Base-by-base conservation (phyloP, 192 early-diverging fungal species). In the Funneliformis geosporum region DNA sequence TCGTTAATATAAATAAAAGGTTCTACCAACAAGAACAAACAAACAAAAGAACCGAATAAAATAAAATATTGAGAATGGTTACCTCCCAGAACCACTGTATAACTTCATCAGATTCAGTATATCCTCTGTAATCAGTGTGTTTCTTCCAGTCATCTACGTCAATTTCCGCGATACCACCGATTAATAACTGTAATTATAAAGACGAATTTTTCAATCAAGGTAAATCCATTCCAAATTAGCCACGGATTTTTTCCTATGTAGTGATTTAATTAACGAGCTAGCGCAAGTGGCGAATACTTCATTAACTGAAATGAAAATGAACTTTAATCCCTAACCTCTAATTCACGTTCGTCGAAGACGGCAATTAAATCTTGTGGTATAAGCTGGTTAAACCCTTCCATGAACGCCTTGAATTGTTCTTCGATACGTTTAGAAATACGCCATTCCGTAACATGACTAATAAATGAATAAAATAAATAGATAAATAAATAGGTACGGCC, bases 61-160 rank as follows among this genome's bases (percentile, higher is more conserved):
- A n/a, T n/a, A 50, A 47, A n/a, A 62, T 43, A 8, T 8, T 28
- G 3, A 67, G 23, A 40, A 82, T 18, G 62, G 78, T 11, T 76
- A 88, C 89, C 84, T 95, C 92, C 97, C 97, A 99, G 91, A 99
- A 99, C 93, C 93, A 96, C 84, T 94, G 93, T 76, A 98, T 90
- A 8, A 96, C 93, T 80, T 96, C 94, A 85, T 99, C 97, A 33
- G 94, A 92, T 83, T 99, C 96, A n/a, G 93, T 95, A 88, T 96
- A 99, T 23, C 96, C 96, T 76, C 97, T 85, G 80, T 99, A 99
- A 83, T 99, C 96, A 1, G 96, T 99, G 80, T 98, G 90, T 87
- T 98, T 99, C 89, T 95, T 96, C 97, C 97, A 99, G 86, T 99
- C 97, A 60, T 97, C 96, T 8, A 97, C 87, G 85, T 99, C 96